Evolutionary conservation across 2,329 filamentous ascomycete genomes (phyloP).

Genomic region (Fusarium veterinarium): DNA sequence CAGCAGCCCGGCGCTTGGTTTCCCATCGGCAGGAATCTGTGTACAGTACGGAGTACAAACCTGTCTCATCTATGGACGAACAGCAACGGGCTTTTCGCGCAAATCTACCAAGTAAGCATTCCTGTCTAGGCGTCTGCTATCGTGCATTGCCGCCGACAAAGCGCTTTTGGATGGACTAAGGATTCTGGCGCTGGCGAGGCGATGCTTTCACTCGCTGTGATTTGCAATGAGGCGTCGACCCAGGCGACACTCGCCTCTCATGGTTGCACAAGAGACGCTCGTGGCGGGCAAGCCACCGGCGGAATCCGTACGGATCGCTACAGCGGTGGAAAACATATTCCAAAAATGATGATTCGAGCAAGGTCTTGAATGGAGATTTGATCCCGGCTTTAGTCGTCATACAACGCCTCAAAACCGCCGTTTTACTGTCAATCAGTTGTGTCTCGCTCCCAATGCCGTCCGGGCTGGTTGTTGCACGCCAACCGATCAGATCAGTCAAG

Average conservation of each 20-base stretch:
- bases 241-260: constrained; percentile 21
- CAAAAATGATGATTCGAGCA: constrained; percentile 15
- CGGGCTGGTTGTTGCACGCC: constrained; percentile 13
- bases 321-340: constrained; percentile 20
- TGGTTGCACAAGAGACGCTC: constrained; percentile 33
- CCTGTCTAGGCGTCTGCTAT: constrained; percentile 8
- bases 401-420: constrained; percentile 16
- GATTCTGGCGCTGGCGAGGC: constrained; percentile 20
- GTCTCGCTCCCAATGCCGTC: constrained; percentile 12
- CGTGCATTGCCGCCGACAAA: constrained; percentile 1
- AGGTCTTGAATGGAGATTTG: constrained; percentile 8
- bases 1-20: constrained; percentile 17
- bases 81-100: background rate
- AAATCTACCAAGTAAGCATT: constrained; percentile 16
- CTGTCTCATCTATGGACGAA: constrained; percentile 16
- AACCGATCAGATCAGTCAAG: constrained; percentile 15
- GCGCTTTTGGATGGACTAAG: constrained; percentile 16
- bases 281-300: constrained; percentile 34
- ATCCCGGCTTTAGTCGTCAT: constrained; percentile 15
- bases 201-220: constrained; percentile 23
- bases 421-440: constrained; percentile 24
- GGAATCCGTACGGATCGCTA: constrained; percentile 12
- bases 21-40: constrained; percentile 9
- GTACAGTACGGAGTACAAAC: background rate
- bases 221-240: constrained; percentile 34